Conservation (phyloP, 495 filamentous ascomycete genomes). For the Glarea lozoyensis region DNA sequence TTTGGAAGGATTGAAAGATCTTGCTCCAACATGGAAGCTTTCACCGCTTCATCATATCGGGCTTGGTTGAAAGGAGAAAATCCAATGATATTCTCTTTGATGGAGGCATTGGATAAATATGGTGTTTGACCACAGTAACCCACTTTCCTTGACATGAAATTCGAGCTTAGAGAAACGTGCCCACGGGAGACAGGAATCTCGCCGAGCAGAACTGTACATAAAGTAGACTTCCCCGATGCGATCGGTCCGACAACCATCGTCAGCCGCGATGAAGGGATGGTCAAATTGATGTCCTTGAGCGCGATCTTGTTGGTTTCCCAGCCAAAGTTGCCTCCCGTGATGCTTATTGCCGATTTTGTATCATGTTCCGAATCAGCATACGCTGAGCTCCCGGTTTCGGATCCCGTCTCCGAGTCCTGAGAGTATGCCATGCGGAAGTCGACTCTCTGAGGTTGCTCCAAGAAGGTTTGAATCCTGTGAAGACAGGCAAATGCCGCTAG, state of each 20-base stretch:
- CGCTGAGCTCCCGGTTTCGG: background rate
- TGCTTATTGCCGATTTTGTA: background rate
- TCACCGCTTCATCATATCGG: constrained; percentile 6
- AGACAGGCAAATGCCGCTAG: constrained; percentile 21
- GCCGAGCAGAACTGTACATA: constrained; percentile 35
- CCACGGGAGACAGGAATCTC: constrained; percentile 29
- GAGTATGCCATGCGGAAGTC: background rate
- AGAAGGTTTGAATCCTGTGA: constrained; percentile 24
- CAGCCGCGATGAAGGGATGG: constrained; percentile 6
- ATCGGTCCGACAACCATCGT: constrained; percentile 45
- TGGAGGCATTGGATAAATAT: constrained; percentile 27
- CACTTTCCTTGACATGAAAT: background rate
- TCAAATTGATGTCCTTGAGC: background rate
- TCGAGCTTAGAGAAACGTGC: background rate
- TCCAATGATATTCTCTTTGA: constrained; percentile 26
- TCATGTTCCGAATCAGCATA: background rate
- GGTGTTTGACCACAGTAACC: constrained; percentile 25
- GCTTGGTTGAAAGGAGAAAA: background rate
- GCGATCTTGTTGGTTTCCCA: background rate
- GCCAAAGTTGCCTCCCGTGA: background rate
- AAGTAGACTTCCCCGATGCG: constrained; percentile 45
- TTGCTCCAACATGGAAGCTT: constrained; percentile 18
- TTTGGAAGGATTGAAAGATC: constrained; percentile 34
- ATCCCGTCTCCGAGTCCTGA: background rate
- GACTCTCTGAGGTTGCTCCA: constrained; percentile 1